A percentile compares a stretch with the other conserved stretches of the same genome.
Conservation (phyloP, 2,329 filamentous ascomycete species). For the Colletotrichum sp. region DNA sequence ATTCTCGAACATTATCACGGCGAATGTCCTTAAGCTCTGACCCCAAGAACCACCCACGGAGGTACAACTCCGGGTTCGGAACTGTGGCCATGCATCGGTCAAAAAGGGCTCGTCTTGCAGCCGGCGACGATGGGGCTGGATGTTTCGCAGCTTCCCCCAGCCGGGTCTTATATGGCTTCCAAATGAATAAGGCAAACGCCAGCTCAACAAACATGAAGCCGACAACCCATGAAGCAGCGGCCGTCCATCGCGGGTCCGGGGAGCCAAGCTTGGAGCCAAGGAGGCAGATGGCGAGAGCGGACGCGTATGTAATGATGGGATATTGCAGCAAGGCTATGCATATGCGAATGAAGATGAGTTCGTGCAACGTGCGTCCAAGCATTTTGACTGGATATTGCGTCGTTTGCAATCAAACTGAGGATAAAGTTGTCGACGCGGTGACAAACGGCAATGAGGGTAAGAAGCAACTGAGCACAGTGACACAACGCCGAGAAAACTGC, state of each 20-base stretch:
- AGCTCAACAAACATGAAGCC: conserved; percentile 39
- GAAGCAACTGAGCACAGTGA: neutral
- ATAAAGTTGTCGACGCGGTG: neutral
- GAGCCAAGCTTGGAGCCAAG: conserved; percentile 14
- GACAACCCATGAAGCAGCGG: neutral
- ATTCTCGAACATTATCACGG: conserved; percentile 72
- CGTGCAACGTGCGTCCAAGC: conserved; percentile 9
- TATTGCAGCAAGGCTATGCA: conserved; percentile 55
- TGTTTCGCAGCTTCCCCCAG: conserved; percentile 44
- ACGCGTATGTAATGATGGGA: conserved; percentile 49
- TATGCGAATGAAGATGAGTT: conserved; percentile 44
- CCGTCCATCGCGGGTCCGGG: conserved; percentile 30
- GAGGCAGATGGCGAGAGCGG: conserved; percentile 29
- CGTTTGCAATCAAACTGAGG: neutral
- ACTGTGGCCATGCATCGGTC: conserved; percentile 59
- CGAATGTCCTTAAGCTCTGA: conserved; percentile 61
- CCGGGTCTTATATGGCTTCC: conserved; percentile 44
- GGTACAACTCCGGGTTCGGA: conserved; percentile 58
- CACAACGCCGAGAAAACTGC: neutral
- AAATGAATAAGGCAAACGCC: conserved; percentile 47
- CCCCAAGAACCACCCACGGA: conserved; percentile 71
- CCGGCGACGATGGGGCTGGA: conserved; percentile 44
- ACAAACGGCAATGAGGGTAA: neutral
- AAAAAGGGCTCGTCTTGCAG: conserved; percentile 61
- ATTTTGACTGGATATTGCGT: neutral